These are phyloP conservation scores for Euphorbia lathyris DNA, from an alignment of 345 rosid genomes.

Conservation along the genomic window DNA sequence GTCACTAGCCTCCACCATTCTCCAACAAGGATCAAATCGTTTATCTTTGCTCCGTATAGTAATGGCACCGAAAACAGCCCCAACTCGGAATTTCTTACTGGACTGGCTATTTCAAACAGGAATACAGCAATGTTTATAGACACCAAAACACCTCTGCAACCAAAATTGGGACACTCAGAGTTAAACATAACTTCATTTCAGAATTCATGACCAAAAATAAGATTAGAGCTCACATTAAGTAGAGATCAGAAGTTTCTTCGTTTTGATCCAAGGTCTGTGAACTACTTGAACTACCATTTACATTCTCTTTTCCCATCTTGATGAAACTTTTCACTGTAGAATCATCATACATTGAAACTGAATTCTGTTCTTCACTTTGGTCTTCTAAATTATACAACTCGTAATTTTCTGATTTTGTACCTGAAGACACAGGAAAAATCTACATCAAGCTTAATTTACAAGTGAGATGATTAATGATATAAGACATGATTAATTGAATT, in stretches of 20 bases:
- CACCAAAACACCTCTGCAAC: conserved; percentile 60
- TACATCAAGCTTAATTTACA: neutral
- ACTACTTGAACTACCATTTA: conserved; percentile 15
- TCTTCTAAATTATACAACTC: conserved; percentile 17
- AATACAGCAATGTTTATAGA: conserved; percentile 77
- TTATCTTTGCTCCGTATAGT: conserved; percentile 84
- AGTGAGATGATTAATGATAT: neutral
- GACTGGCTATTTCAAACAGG: conserved; percentile 78
- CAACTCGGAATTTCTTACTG: conserved; percentile 57
- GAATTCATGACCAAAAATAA: neutral
- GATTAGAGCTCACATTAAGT: conserved; percentile 49
- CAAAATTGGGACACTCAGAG: conserved; percentile 2
- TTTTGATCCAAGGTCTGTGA: conserved; percentile 32
- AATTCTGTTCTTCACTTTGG: conserved; percentile 22
- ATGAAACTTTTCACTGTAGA: conserved; percentile 19
- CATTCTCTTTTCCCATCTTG: conserved; percentile 21
- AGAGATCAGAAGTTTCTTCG: conserved; percentile 60
- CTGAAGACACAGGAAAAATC: conserved; percentile 21
- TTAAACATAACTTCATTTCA: neutral
- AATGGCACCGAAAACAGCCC: conserved; percentile 67
- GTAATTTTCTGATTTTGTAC: conserved; percentile 19
- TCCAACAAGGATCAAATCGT: conserved; percentile 72
- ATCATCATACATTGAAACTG: conserved; percentile 21
- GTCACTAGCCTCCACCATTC: conserved; percentile 99
- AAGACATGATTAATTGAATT: neutral